A percentile compares a stretch with the other conserved stretches of the same genome.
phyloP scores from a whole-genome alignment of 805 yeast genomes.

The Limtongozyma cylindracea region DNA sequence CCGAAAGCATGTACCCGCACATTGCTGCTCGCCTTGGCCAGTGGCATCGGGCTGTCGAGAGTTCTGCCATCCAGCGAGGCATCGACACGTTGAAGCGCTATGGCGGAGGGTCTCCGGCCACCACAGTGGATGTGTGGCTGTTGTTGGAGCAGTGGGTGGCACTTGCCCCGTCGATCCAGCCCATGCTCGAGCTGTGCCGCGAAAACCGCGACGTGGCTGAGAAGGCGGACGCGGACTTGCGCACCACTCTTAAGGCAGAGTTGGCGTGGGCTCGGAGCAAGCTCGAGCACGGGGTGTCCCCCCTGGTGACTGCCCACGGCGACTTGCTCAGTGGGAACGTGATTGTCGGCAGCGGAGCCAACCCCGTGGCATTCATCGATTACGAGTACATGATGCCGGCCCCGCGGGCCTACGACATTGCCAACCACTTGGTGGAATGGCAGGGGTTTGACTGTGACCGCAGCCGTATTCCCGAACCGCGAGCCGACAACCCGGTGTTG shows the following conservation, averaged over 20 bases:
- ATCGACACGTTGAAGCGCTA: slow-evolving; percentile 12
- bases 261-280: slow-evolving; percentile 23
- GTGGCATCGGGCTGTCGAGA: slow-evolving; percentile 32
- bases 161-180: slow-evolving; percentile 31
- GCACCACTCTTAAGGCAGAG: slow-evolving; percentile 23
- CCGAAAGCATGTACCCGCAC: slow-evolving; percentile 20
- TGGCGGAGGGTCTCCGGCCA: no score
- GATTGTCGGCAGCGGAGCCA: slow-evolving; percentile 12
- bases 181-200: no score
- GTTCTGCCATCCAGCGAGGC: slow-evolving; percentile 19
- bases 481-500: slow-evolving; percentile 14
- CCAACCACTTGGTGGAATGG: slow-evolving; percentile 60
- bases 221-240: no score
- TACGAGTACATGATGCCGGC: slow-evolving; percentile 53
- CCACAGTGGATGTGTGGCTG: slow-evolving; percentile 24
- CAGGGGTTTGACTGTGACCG: slow-evolving; percentile 59
- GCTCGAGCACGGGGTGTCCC: slow-evolving; percentile 15
- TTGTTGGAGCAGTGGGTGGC: slow-evolving; percentile 36
- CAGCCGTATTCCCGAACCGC: slow-evolving; percentile 28
- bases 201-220: slow-evolving; percentile 14
- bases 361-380: slow-evolving; percentile 35
- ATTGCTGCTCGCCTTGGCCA: slow-evolving; percentile 45
- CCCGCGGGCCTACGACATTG: slow-evolving; percentile 51
- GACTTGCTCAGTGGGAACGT: slow-evolving; percentile 57
- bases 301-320: slow-evolving; percentile 39